Conservation (phyloP, 495 filamentous ascomycete species). For the Aspergillus sclerotiicarbonarius region DNA sequence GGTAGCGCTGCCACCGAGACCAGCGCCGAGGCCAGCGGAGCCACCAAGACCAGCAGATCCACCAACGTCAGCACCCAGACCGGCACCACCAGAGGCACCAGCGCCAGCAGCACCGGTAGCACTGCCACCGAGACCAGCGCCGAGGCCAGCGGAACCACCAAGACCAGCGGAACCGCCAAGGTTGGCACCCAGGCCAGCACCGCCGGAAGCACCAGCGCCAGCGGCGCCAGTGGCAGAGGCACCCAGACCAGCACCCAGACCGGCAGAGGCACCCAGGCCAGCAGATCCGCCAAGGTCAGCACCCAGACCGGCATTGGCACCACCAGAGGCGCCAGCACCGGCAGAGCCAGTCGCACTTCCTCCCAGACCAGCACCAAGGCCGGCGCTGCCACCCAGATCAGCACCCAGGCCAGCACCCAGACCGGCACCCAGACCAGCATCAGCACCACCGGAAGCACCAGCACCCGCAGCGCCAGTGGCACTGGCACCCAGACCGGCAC, state of each 20-base stretch:
- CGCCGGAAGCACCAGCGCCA: neutral
- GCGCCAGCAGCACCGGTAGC: neutral
- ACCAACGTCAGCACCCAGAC: neutral
- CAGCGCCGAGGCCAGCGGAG: neutral
- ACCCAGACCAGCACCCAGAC: neutral
- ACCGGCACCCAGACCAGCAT: no score
- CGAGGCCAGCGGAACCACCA: neutral
- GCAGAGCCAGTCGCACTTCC: no score
- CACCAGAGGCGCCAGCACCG: no score
- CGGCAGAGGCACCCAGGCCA: neutral
- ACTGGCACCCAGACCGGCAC: no score
- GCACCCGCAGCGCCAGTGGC: no score
- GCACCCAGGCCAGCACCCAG: no score
- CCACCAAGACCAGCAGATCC: neutral
- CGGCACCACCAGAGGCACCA: neutral
- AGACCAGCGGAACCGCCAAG: neutral
- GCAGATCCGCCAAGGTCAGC: slow-evolving; percentile 1
- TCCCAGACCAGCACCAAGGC: no score
- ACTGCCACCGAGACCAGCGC: neutral
- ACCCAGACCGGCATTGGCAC: slow-evolving; percentile 1
- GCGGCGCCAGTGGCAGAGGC: neutral
- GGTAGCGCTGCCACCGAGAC: slow-evolving; percentile 1
- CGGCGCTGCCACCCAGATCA: no score
- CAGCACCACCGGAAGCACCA: no score
- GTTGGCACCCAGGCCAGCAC: neutral